Percentiles rank a stretch among this genome's conserved stretches.
These are phyloP conservation scores for Trypanosoma congolense DNA, from an alignment of 208 protist genomes.

Conservation along the genomic window DNA sequence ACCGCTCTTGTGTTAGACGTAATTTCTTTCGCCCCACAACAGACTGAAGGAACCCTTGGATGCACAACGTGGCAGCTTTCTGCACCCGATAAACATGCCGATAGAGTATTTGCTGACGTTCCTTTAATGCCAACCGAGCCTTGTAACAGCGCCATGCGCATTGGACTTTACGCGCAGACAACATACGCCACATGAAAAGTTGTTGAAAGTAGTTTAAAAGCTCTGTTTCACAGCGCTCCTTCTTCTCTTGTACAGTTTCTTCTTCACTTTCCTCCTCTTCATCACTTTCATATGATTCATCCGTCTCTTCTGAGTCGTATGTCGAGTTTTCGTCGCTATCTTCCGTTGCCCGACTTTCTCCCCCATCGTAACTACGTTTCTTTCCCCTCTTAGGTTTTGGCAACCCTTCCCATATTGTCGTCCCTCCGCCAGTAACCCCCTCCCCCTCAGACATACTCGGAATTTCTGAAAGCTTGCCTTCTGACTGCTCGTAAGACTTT, in stretches of 20 bases:
- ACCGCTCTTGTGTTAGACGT: not conserved
- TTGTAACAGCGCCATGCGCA: slow-evolving; percentile 50
- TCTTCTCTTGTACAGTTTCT: slow-evolving; percentile 58
- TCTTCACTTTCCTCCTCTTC: slow-evolving; percentile 38
- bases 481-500: too few relatives aligned
- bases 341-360: slow-evolving; percentile 16
- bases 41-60: slow-evolving; percentile 39
- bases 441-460: too few relatives aligned
- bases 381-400: slow-evolving; percentile 8
- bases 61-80: slow-evolving; percentile 56
- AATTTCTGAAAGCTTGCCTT: too few relatives aligned
- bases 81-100: slow-evolving; percentile 47
- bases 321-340: slow-evolving; percentile 10
- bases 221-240: slow-evolving; percentile 54
- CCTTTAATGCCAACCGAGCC: slow-evolving; percentile 38
- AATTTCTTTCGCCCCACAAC: slow-evolving; percentile 27
- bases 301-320: slow-evolving; percentile 12
- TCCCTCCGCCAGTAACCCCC: too few relatives aligned
- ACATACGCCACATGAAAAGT: slow-evolving; percentile 32
- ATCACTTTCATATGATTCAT: slow-evolving; percentile 17
- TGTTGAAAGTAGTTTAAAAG: slow-evolving; percentile 39
- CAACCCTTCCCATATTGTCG: slow-evolving; percentile 9
- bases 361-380: slow-evolving; percentile 1
- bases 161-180: slow-evolving; percentile 49
- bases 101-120: slow-evolving; percentile 63